Evolutionary conservation across 148 eudicot species (phyloP).

Genomic region (Fagopyrum esculentum): DNA sequence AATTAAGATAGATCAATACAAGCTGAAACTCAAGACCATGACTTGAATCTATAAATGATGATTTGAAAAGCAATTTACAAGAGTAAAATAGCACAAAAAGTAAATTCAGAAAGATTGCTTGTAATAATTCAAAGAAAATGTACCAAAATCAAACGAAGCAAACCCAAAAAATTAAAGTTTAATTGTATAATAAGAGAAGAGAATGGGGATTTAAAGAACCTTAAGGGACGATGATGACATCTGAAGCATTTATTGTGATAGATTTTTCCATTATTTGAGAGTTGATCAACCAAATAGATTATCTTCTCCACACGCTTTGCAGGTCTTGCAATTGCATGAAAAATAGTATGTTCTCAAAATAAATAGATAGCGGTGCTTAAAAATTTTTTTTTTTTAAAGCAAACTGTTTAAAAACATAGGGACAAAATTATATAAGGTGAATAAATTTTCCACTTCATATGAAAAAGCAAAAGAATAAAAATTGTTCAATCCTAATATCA

Average conservation of each 20-base stretch:
- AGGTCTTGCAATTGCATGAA: neutral
- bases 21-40: neutral
- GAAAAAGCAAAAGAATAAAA: neutral
- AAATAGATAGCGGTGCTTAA: neutral
- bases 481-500: neutral
- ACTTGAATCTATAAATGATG: neutral
- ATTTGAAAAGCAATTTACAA: neutral
- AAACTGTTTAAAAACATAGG: neutral
- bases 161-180: neutral
- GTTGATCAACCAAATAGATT: constrained; percentile 73
- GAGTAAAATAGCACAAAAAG: no score
- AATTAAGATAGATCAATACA: neutral
- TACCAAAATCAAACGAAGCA: neutral
- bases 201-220: constrained; percentile 24
- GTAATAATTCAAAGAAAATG: no score
- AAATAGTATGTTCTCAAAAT: neutral
- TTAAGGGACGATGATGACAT: constrained; percentile 94
- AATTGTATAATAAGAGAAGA: neutral
- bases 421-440: neutral
- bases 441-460: neutral
- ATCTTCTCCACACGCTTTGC: no score
- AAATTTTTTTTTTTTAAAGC: neutral
- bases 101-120: no score
- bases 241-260: constrained; percentile 84
- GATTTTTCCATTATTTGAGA: constrained; percentile 69